Percentiles rank a stretch among this genome's conserved stretches.
Evolutionary conservation across 345 rosid species (phyloP).

Genomic region (Salix dunnii): DNA sequence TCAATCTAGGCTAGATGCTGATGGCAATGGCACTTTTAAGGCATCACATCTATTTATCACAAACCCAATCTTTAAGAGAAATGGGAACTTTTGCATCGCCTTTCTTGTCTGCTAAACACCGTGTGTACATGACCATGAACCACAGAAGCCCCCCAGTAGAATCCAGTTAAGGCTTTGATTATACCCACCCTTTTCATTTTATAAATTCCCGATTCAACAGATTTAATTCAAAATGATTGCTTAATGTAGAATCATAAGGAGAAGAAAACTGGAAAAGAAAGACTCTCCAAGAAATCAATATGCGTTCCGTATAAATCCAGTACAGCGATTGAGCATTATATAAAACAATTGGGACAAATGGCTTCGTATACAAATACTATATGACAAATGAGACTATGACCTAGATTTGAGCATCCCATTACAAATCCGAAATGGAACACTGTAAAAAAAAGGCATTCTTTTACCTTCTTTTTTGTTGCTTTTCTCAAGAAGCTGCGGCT

Average conservation of each 20-base stretch:
- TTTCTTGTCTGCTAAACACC: not conserved
- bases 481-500: not conserved
- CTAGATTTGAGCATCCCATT: not conserved
- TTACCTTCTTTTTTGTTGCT: not conserved
- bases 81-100: not conserved
- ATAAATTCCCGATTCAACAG: not conserved
- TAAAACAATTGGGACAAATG: constrained; percentile 8
- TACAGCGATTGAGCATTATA: not conserved
- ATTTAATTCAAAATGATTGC: not conserved
- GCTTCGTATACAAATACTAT: constrained; percentile 10
- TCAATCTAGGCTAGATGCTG: not conserved
- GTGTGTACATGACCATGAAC: not conserved
- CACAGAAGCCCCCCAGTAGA: not conserved
- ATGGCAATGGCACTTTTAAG: not conserved
- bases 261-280: not conserved
- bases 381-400: not conserved
- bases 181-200: not conserved
- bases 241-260: not conserved
- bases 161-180: not conserved
- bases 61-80: not conserved
- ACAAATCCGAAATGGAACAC: not conserved
- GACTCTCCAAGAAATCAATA: not conserved
- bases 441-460: not conserved
- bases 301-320: not conserved
- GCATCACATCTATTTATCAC: not conserved